Evolutionary conservation across 176 grass and related monocot genomes (phyloP), one percentile per base, ranked within the genome.

Genomic region (Phoenix roebelenii): DNA sequence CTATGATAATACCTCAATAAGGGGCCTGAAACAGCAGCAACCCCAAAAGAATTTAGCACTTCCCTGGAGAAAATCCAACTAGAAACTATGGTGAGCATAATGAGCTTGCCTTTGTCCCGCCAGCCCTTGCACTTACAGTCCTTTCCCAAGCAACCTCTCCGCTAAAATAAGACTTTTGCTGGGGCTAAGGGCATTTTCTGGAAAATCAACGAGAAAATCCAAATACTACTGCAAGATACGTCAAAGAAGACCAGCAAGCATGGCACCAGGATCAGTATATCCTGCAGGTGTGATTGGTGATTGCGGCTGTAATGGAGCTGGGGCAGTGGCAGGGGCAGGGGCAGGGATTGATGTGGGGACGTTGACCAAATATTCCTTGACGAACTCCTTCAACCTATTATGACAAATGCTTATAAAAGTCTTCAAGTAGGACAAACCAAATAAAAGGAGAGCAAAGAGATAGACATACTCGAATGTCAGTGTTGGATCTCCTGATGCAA

Each of bases 161-260:
- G 63, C 70, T 76, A 56, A 52, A 65, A 72, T 83, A 74, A 84
- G 60, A 73, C 54, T 64, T 50, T 79, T 73, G 73, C 70, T 64
- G 69, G 32, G 55, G 67, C 55, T 52, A 69, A 63, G 77, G 75
- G 63, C 67, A 85, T 77, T 76, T 52, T 77, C 61, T 23, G 24
- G 49, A 63, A 75, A 68, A 78, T 35, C 68, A 54, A 55, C 50
- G 64, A 76, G 62, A 67, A 77, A 61, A 83, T 81, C 64, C 50
- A 73, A 68, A 73, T 26, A 16, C 35, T 64, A 58, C 67, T 22
- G 25, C 26, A 59, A 28, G 23, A 18, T 67, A 44, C 9, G 53
- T 96, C 76, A 97, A 80, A 97, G 78, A 65, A 97, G 72, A 48
- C 87, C 84, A 60, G 87, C 87, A 61, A 97, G 81, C 75, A 91